Conservation (phyloP, 257 asterid species). For the Cinchona pubescens region DNA sequence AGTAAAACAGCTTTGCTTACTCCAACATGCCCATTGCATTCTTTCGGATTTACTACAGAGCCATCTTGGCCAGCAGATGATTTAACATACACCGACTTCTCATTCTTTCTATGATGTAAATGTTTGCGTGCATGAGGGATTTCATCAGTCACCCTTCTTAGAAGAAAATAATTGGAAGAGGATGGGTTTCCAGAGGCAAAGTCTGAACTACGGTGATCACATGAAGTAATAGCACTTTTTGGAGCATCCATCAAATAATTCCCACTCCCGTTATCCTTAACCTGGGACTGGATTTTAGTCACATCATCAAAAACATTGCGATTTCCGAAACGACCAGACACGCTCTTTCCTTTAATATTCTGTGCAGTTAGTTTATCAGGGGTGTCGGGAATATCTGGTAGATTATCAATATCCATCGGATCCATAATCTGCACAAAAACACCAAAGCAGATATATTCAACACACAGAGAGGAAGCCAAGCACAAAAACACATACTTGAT, state of each 20-base stretch:
- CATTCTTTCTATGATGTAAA: conserved; percentile 20
- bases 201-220: conserved; percentile 25
- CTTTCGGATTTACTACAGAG: conserved; percentile 32
- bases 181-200: conserved; percentile 26
- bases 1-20: conserved; percentile 26
- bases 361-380: conserved; percentile 53
- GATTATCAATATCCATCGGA: conserved; percentile 50
- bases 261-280: conserved; percentile 42
- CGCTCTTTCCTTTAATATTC: conserved; percentile 27
- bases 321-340: conserved; percentile 23
- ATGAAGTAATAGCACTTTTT: conserved; percentile 27
- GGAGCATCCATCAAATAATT: conserved; percentile 32
- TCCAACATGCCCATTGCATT: conserved; percentile 24
- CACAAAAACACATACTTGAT: background rate
- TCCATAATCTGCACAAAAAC: conserved; percentile 56
- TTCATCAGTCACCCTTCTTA: conserved; percentile 32
- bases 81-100: conserved; percentile 18
- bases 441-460: background rate
- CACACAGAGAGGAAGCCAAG: background rate
- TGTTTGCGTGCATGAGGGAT: conserved; percentile 30
- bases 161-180: conserved; percentile 36
- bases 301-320: conserved; percentile 33
- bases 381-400: conserved; percentile 69
- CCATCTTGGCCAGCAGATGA: conserved; percentile 29
- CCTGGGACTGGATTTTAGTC: conserved; percentile 33